Evolutionary conservation across 345 rosid genomes (phyloP), one percentile per base, ranked within the genome.

Genomic region (Eucalyptus cloeziana): DNA sequence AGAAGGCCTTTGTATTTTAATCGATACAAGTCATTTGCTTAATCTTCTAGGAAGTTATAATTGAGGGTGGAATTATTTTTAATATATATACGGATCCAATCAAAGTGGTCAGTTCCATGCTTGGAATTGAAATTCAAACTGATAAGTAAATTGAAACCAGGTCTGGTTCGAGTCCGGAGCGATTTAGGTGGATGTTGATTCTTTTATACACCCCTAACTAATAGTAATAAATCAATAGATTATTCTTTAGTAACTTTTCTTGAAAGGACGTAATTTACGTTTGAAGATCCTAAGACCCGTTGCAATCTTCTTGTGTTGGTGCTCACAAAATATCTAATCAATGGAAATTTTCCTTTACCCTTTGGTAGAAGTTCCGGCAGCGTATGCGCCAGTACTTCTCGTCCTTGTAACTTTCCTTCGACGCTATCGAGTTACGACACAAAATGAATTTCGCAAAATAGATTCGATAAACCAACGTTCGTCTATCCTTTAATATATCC

Each of bases 1-100:
- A 56, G 30, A 56, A 56, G 62, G 62, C 30, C 13, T 22, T 56
- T 56, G 27, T 56, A 56, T 56, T 24, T 56, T 56, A 54, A 54
- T 54, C 2, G 0, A 54, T 22, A 51, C 60, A 54, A 54, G 27
- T 54, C 22, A 51, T 22, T 54, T 54, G 25, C 0, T 22, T 22
- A 54, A 54, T 54, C 60, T 54, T 54, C 60, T 54, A 54, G 27
- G 60, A 54, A 4, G 60, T 54, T 7, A 54, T 54, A 3, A 22
- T 54, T 54, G 58, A 22, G 10, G 25, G 11, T 54, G 60, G 25
- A 54, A 21, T 54, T 54, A 7, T 54, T 54, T 54, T 21, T 54
- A 22, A 0, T 56, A 56, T 24, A 56, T 24, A 24, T 56, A 56
- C 62, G 0, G 0, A 24, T 24, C 6, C 12, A 1, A 24, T 52